Conservation (phyloP, 305 asterid species). For the Fraxinus angustifolia region DNA sequence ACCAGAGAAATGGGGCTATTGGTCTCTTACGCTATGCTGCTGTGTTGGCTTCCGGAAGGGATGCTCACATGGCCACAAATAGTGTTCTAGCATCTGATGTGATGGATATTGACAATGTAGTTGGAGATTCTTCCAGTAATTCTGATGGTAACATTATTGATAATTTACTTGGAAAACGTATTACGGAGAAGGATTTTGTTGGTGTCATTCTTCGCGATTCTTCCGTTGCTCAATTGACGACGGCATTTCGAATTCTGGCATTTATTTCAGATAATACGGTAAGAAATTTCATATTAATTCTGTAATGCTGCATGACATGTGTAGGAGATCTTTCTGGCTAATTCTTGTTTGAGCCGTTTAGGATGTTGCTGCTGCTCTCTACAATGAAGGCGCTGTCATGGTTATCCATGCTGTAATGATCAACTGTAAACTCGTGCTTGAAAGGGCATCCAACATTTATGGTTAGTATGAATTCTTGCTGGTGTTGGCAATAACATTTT, state of each 20-base stretch:
- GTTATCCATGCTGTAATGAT: slow-evolving; percentile 88
- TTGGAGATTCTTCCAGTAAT: slow-evolving; percentile 70
- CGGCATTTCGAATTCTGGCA: slow-evolving; percentile 89
- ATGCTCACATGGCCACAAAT: slow-evolving; percentile 84
- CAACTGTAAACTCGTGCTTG: slow-evolving; percentile 87
- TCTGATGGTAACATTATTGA: slow-evolving; percentile 82
- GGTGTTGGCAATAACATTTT: slow-evolving; percentile 1
- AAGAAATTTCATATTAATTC: slow-evolving; percentile 21
- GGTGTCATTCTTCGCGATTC: slow-evolving; percentile 88
- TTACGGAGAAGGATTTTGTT: slow-evolving; percentile 87
- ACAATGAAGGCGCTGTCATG: slow-evolving; percentile 95
- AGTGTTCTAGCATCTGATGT: slow-evolving; percentile 85
- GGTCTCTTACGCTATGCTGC: slow-evolving; percentile 75
- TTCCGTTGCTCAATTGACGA: slow-evolving; percentile 78
- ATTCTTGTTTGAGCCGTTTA: slow-evolving; percentile 35
- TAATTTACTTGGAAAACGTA: slow-evolving; percentile 82
- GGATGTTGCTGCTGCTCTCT: slow-evolving; percentile 87
- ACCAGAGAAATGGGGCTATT: slow-evolving; percentile 79
- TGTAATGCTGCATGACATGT: slow-evolving; percentile 1
- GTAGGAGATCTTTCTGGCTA: slow-evolving; percentile 25
- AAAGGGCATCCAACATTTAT: slow-evolving; percentile 83
- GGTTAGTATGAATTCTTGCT: slow-evolving; percentile 53
- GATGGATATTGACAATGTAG: slow-evolving; percentile 88
- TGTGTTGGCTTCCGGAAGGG: slow-evolving; percentile 89
- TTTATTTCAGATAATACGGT: slow-evolving; percentile 83